Evolutionary conservation across 108 stramenopile genomes (phyloP), one percentile per base, ranked within the genome.

Genomic region (Cylindrotheca closterium): DNA sequence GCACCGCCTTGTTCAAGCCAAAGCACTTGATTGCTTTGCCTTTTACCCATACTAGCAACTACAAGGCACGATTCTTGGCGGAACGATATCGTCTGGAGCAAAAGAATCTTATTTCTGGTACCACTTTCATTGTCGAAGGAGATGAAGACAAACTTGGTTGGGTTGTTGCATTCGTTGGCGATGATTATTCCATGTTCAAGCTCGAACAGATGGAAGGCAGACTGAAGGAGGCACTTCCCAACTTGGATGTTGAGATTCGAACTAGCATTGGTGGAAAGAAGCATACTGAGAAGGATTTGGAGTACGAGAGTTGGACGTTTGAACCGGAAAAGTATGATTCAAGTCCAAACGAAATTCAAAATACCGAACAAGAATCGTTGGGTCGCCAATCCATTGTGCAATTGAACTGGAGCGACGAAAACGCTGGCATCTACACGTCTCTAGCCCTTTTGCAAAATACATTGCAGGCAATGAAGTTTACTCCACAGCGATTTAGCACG

Each of bases 341-440:
- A 30, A 58, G 45, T n/a, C 77, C 73, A 15, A 79, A 68, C 28
- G 46, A 74, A 53, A 57, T 78, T 47, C 84, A 86, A 52, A 77
- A 72, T 37, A 56, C 58, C 23, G 66, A 66, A 27, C 84, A 86
- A 63, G 51, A 68, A 1, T 61, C 81, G 7, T 45, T 86, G 29
- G 84, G 84, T 7, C 68, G 77, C 12, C 84, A 86, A 45, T 78
- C 58, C 49, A 48, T 86, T 10, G 68, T 63, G 31, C 84, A 86
- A 54, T 56, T 74, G 37, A 7, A 42, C 56, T 42, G 37, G 37
- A 10, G 10, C 10, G 37, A 42, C 15, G 10, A 7, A 15, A 10
- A 7, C 10, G 37, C 37, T 15, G 7, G 10, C 15, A 10, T 42
- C 15, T 42, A 42, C 37, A 42, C 7, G 15, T 42, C 37, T 15